Evolutionary conservation across 2,329 filamentous ascomycete species (phyloP), one percentile per base, ranked within the genome.

Genomic region (Stagonosporopsis tanaceti): DNA sequence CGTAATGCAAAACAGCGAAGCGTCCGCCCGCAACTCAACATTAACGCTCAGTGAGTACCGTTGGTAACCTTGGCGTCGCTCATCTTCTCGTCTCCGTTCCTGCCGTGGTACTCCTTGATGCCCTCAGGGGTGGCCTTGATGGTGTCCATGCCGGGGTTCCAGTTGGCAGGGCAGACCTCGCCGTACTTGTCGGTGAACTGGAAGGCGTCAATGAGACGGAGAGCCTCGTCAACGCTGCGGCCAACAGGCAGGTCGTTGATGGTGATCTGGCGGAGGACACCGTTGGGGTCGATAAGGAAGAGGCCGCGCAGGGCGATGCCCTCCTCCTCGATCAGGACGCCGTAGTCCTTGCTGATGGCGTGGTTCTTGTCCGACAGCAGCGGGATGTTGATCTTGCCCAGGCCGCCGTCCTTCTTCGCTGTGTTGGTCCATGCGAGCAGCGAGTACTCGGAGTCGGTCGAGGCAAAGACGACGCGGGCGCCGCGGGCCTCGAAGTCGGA

Each of bases 281-380:
- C 86, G 74, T 84, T 83, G 58, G 86, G 85, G 71, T 89, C 87
- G 67, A 89, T 87, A 76, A 89, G 81, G 79, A 89, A 89, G 42
- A 88, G 79, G 4, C 86, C 87, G 22, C 87, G 81, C 57, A 89
- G 82, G 12, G 86, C 85, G 57, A 88, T 80, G 34, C 87, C 87
- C 72, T 86, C 83, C 22, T 87, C 84, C 76, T 88, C 86, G 55
- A 88, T 80, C 64, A 89, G 77, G 9, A 89, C 86, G 57, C 86
- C 86, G 72, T 88, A 89, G 76, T 81, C 82, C 66, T 83, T 82
- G 56, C 83, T 82, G 65, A 89, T 80, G 72, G 80, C 80, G 70
- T 85, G 84, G 64, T 82, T 87, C 78, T 84, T 85, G 77, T 89
- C 87, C 66, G 83, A 84, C 44, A 88, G 77, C 25, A 89, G 81